Base-by-base conservation (phyloP, 305 asterid species). In the Caryopteris hybrid region DNA sequence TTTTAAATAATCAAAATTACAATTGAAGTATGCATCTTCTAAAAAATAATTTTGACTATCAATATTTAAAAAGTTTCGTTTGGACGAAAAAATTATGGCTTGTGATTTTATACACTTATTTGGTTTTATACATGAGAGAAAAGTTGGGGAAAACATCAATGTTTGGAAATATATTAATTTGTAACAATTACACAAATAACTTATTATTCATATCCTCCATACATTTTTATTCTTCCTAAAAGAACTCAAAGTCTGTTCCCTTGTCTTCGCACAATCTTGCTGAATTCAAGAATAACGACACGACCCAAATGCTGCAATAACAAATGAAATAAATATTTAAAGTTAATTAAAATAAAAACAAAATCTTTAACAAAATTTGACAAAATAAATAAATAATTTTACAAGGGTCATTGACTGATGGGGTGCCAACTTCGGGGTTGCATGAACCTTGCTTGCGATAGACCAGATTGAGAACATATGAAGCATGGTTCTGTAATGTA, bases 401-500 rank as follows among this genome's bases (percentile, higher is more conserved):
- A 71, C 76, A 71, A 0, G 76, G 76, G 25, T 71, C 76, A 0
- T 22, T 17, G 20, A 51, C 11, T 0, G 76, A 5, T 9, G 20
- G 8, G 10, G n/a, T 16, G 33, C 76, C 76, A 20, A 71, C 17
- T 0, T 31, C 62, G 1, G 10, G 0, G 34, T 61, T 33, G 43
- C 74, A 74, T 0, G 0, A 0, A 3, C 57, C 68, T 0, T 0
- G 16, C 1, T 12, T 31, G 2, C 70, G 51, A 11, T 20, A 68
- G 17, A 3, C 23, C 9, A 39, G 1, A 55, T 68, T 50, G 3
- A 74, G 74, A 0, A n/a, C 54, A 21, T 50, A 74, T 0, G 74
- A 68, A n/a, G 74, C 78, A 33, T 74, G 78, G 18, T 61, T 68
- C 14, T 53, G 70, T 33, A 67, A 3, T 1, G 65, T 68, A n/a